Conservation (phyloP, 2,329 filamentous ascomycete genomes). For the Scopulariopsis brevicaulis region DNA sequence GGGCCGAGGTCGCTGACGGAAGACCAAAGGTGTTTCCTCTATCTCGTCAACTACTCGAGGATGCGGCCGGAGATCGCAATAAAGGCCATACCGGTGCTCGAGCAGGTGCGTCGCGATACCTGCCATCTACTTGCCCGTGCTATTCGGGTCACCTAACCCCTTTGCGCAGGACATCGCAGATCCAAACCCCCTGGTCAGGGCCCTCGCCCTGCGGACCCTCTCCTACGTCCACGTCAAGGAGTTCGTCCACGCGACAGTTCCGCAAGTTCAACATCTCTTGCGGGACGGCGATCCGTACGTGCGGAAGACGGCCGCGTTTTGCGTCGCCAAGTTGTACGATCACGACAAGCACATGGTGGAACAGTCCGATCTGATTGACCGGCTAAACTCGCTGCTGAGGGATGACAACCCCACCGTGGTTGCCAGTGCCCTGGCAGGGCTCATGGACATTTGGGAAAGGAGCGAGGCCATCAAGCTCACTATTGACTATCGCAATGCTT, state of each 20-base stretch:
- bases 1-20: not conserved
- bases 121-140: not conserved
- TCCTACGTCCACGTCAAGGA: slow-evolving; percentile 96
- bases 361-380: slow-evolving; percentile 80
- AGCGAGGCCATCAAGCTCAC: slow-evolving; percentile 97
- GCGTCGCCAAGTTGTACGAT: slow-evolving; percentile 94
- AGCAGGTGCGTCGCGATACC: slow-evolving; percentile 30
- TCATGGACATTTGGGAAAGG: slow-evolving; percentile 98
- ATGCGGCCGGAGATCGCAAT: slow-evolving; percentile 90
- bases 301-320: slow-evolving; percentile 92
- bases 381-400: slow-evolving; percentile 76
- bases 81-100: slow-evolving; percentile 79
- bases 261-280: slow-evolving; percentile 71
- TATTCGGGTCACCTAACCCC: not conserved
- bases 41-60: slow-evolving; percentile 91
- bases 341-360: slow-evolving; percentile 89
- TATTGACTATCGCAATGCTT: slow-evolving; percentile 94
- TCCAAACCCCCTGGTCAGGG: slow-evolving; percentile 80
- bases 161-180: slow-evolving; percentile 78
- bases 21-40: slow-evolving; percentile 77
- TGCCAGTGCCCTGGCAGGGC: slow-evolving; percentile 75
- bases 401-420: slow-evolving; percentile 98
- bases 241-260: slow-evolving; percentile 84
- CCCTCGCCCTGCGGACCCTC: slow-evolving; percentile 85
- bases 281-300: slow-evolving; percentile 89